A percentile compares a stretch with the other conserved stretches of the same genome.
Evolutionary conservation across 768 basidiomycete genomes (phyloP).

Genomic region (Artomyces pyxidatus): DNA sequence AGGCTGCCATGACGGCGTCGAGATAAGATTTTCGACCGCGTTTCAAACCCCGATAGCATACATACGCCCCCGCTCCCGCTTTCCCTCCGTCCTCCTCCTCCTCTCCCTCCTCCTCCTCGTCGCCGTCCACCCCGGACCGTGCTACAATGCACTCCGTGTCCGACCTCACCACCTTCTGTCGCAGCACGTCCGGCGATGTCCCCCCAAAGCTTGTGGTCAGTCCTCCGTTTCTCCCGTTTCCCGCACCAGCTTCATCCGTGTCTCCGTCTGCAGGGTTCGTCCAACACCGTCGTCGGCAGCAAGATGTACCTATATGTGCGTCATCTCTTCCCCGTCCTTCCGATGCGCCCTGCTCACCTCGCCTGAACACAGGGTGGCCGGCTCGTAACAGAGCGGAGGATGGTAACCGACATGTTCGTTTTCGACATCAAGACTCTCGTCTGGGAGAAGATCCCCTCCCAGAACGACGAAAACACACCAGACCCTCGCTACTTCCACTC

Average conservation of each 20-base stretch:
- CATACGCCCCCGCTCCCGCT: background rate
- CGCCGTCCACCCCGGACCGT: slow-evolving; percentile 4
- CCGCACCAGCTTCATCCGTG: background rate
- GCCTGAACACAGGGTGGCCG: slow-evolving; percentile 63
- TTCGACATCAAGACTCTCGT: slow-evolving; percentile 77
- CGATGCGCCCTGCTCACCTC: background rate
- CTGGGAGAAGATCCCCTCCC: slow-evolving; percentile 66
- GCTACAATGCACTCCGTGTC: slow-evolving; percentile 80
- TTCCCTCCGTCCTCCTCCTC: slow-evolving; percentile 1
- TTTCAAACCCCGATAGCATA: too few species aligned
- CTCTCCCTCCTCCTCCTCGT: slow-evolving; percentile 6
- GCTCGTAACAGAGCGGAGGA: slow-evolving; percentile 75
- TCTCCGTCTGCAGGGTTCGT: slow-evolving; percentile 55
- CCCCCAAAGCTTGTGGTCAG: slow-evolving; percentile 79
- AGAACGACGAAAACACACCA: slow-evolving; percentile 63
- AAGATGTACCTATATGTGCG: slow-evolving; percentile 87
- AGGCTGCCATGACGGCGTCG: too few species aligned
- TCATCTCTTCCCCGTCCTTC: slow-evolving; percentile 2
- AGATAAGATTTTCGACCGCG: too few species aligned
- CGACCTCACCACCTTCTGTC: slow-evolving; percentile 81
- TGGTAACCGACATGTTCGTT: slow-evolving; percentile 85
- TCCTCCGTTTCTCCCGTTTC: slow-evolving; percentile 22
- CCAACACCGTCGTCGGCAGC: slow-evolving; percentile 82
- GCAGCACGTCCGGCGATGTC: slow-evolving; percentile 78
- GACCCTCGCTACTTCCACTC: slow-evolving; percentile 92